Evolutionary conservation across 75 land plant genomes (phyloP).

Genomic region (Cupressus sempervirens): DNA sequence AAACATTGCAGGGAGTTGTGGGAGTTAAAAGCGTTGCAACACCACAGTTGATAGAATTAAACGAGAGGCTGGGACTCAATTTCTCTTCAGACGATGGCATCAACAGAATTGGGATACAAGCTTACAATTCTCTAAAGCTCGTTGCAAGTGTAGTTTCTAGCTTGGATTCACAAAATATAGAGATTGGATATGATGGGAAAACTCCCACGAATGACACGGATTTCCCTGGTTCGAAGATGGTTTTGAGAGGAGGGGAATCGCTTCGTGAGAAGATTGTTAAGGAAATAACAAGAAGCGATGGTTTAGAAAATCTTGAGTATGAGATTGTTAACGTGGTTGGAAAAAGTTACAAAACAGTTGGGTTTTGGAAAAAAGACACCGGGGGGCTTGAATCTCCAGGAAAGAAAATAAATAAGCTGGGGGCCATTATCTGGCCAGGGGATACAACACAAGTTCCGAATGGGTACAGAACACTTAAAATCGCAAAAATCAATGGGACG

Average conservation of each 20-base stretch:
- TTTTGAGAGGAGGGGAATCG: neutral
- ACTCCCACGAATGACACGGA: neutral
- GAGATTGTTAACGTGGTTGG: too few relatives aligned
- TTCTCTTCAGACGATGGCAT: neutral
- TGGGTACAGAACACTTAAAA: constrained; percentile 3
- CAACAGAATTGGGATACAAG: neutral
- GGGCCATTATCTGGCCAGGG: too few relatives aligned
- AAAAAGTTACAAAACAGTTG: too few relatives aligned
- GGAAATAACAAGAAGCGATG: neutral
- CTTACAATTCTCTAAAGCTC: neutral
- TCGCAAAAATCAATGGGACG: neutral
- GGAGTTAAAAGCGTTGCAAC: neutral
- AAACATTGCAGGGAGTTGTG: too few relatives aligned
- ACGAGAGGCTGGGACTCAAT: neutral
- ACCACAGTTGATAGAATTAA: neutral
- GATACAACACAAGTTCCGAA: too few relatives aligned
- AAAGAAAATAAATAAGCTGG: too few relatives aligned
- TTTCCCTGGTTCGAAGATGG: neutral
- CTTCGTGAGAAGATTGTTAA: neutral
- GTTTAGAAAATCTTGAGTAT: neutral
- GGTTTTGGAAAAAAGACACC: too few relatives aligned
- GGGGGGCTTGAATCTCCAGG: too few relatives aligned
- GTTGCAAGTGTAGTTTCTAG: neutral
- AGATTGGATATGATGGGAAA: neutral
- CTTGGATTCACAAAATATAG: neutral